These are phyloP conservation scores for Tulasnella sp. DNA, from an alignment of 768 basidiomycete species.

Conservation along the genomic window DNA sequence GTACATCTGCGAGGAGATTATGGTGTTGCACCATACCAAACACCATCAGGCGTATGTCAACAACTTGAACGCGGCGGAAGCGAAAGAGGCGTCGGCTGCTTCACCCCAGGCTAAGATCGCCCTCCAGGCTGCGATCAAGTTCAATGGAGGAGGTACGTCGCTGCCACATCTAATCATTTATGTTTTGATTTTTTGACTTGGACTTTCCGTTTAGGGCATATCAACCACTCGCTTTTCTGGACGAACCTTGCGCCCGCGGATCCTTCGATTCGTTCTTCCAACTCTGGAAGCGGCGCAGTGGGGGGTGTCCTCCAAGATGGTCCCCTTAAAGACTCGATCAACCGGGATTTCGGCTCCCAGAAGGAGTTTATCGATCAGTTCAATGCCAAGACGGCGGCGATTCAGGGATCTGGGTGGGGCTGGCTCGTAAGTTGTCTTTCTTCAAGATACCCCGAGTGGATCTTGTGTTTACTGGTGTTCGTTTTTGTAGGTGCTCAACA, in stretches of 20 bases:
- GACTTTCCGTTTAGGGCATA: slow-evolving; percentile 40
- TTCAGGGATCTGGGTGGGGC: slow-evolving; percentile 94
- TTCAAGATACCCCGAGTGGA: too few species aligned
- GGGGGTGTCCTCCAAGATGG: slow-evolving; percentile 19
- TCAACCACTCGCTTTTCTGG: slow-evolving; percentile 97
- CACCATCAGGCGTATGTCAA: slow-evolving; percentile 94
- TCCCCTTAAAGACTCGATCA: slow-evolving; percentile 54
- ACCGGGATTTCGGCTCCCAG: slow-evolving; percentile 49
- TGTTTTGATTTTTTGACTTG: neutral
- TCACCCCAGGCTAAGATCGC: slow-evolving; percentile 72
- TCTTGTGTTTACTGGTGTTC: too few species aligned
- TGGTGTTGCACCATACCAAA: slow-evolving; percentile 88
- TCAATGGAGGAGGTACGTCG: slow-evolving; percentile 83
- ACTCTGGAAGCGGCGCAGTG: slow-evolving; percentile 27
- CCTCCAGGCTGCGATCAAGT: slow-evolving; percentile 83
- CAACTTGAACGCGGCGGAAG: slow-evolving; percentile 82
- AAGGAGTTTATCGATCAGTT: slow-evolving; percentile 68
- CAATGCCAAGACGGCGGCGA: slow-evolving; percentile 70
- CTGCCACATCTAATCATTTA: neutral
- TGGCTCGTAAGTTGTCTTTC: slow-evolving; percentile 61
- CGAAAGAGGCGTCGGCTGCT: slow-evolving; percentile 49
- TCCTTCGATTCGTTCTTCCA: too few species aligned
- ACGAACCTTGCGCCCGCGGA: slow-evolving; percentile 67
- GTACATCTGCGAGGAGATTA: slow-evolving; percentile 84
- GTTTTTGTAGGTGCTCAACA: slow-evolving; percentile 28